phyloP scores from a whole-genome alignment of 1,284 basidiomycete species.

The Omphalotus olearius region DNA sequence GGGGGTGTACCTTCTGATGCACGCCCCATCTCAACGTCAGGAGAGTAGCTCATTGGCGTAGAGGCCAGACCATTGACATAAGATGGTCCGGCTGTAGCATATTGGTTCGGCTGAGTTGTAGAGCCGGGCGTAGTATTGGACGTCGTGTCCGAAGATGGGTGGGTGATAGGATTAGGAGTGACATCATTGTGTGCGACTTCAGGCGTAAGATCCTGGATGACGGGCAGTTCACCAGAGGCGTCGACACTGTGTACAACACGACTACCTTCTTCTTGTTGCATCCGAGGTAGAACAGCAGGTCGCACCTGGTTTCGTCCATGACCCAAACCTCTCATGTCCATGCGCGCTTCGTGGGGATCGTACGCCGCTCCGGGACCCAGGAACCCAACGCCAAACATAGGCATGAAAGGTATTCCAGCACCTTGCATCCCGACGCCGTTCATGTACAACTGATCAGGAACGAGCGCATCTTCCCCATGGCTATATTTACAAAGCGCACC shows the following conservation, averaged over 20 bases:
- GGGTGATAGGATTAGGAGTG: conserved; percentile 19
- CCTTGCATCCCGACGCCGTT: conserved; percentile 30
- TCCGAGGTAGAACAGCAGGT: conserved; percentile 52
- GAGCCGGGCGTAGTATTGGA: conserved; percentile 9
- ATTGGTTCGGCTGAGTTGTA: not conserved
- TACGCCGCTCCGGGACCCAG: conserved; percentile 50
- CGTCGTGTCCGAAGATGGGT: conserved; percentile 25
- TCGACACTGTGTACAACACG: conserved; percentile 30
- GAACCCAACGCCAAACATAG: conserved; percentile 53
- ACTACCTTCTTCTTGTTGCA: conserved; percentile 40
- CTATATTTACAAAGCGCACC: conserved; percentile 91
- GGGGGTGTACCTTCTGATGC: conserved; percentile 8
- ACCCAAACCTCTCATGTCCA: conserved; percentile 62
- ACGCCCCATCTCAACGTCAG: conserved; percentile 33
- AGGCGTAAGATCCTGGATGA: conserved; percentile 77
- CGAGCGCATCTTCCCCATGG: conserved; percentile 80
- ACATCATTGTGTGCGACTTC: conserved; percentile 27
- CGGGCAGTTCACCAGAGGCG: conserved; percentile 65
- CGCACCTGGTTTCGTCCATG: conserved; percentile 40
- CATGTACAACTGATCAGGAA: conserved; percentile 65
- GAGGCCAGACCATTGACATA: conserved; percentile 14
- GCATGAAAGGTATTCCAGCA: conserved; percentile 53
- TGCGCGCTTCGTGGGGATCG: conserved; percentile 71
- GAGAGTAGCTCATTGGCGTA: not conserved
- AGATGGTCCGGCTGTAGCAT: conserved; percentile 1